Base-by-base conservation (phyloP, 169 alveolate species). In the Cryptosporidium xiaoi region DNA sequence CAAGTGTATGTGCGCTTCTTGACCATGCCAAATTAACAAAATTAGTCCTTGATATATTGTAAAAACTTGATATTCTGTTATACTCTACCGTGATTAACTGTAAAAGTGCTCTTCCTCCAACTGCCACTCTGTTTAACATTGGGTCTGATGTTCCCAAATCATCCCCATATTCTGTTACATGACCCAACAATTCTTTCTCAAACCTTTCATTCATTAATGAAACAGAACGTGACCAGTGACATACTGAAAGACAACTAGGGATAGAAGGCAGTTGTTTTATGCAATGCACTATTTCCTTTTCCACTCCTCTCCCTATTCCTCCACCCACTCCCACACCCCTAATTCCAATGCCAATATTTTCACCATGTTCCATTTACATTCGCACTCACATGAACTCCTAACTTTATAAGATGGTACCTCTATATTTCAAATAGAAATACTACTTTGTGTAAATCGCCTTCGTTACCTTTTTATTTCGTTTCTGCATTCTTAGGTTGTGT, bases 1-100 rank as follows among this genome's bases (percentile, higher is more conserved):
- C 71, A n/a, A 77, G 46, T 24, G 71, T 48, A 48, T 77, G 85
- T 7, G 85, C 58, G 34, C 85, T 24, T 48, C 85, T 77, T 6
- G 85, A 77, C 85, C 85, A 77, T 16, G 71, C 85, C 24, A 77
- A 58, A 1, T 56, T 71, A 4, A 62, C 85, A 50, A 55, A 77
- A 77, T 77, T 77, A 13, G 71, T 62, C 50, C 85, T 56, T 6
- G 85, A 60, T 5, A 77, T 60, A 60, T 60, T 77, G 71, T 77
- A 77, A 48, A 77, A 77, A 40, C 69, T 40, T 24, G 85, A 56
- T 3, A 77, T 62, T 12, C 71, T 34, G 58, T 46, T 46, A n/a
- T 24, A 56, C 8, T 77, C 71, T 15, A 77, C 85, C 8, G 85
- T 77, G 13, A 69, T 62, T 16, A 77, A 58, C 10, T 77, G 85